A percentile compares a stretch with the other conserved stretches of the same genome.
Evolutionary conservation across 768 basidiomycete genomes (phyloP).

Genomic region (Mrakia gelida): DNA sequence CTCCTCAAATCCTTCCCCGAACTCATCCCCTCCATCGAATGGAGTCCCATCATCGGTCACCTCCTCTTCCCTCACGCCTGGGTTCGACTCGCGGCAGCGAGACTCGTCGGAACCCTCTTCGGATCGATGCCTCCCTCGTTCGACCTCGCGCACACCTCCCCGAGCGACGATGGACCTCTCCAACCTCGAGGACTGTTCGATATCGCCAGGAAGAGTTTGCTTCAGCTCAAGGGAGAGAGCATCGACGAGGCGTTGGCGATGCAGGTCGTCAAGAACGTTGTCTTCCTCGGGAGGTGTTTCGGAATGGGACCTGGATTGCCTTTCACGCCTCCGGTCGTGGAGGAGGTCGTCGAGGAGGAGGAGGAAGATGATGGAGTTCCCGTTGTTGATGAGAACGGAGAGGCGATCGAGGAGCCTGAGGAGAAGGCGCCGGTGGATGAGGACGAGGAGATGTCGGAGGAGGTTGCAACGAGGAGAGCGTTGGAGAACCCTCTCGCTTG

Average conservation of each 20-base stretch:
- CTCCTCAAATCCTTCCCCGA: constrained; percentile 52
- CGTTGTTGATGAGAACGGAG: constrained; percentile 36
- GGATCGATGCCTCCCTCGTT: constrained; percentile 40
- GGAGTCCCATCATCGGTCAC: constrained; percentile 61
- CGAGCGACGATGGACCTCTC: constrained; percentile 16
- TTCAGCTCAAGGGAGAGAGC: constrained; percentile 76
- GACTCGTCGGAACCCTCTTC: constrained; percentile 70
- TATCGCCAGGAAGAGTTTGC: constrained; percentile 65
- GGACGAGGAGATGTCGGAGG: constrained; percentile 41
- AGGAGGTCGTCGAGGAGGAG: constrained; percentile 38
- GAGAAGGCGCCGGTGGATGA: constrained; percentile 34
- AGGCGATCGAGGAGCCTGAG: constrained; percentile 40
- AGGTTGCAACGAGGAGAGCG: constrained; percentile 36
- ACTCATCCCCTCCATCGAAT: constrained; percentile 42
- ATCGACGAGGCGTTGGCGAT: constrained; percentile 66
- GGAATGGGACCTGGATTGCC: constrained; percentile 41
- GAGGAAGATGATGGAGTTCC: constrained; percentile 36
- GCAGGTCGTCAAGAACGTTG: constrained; percentile 88
- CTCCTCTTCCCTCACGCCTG: constrained; percentile 89
- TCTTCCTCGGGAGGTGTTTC: constrained; percentile 86
- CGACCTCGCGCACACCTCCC: constrained; percentile 18
- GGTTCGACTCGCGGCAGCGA: constrained; percentile 77
- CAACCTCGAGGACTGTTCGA: constrained; percentile 52
- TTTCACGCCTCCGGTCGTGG: constrained; percentile 35
- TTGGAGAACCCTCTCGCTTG: constrained; percentile 65